Percentiles rank a stretch among this genome's conserved stretches.
These are phyloP conservation scores for Marvania coccoides DNA, from an alignment of 139 green algal species.

Conservation along the genomic window DNA sequence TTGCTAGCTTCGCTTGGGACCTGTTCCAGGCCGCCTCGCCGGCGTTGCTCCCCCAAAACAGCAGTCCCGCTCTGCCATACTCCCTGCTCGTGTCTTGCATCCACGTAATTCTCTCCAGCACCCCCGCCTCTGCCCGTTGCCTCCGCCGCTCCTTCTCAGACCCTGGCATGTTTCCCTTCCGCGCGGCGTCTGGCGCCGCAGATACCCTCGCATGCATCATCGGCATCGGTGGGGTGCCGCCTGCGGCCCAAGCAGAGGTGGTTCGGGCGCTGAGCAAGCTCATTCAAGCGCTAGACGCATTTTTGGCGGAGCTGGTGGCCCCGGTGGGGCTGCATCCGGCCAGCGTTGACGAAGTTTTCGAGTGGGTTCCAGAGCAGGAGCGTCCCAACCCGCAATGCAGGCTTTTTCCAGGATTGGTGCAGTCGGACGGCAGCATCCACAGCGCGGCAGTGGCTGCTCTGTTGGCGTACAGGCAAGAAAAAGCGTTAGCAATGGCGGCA, in stretches of 20 bases:
- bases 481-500: too few species aligned
- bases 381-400: too few species aligned
- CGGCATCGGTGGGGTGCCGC: neutral
- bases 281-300: neutral
- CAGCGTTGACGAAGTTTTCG: neutral
- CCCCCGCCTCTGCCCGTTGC: neutral
- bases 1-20: too few species aligned
- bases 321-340: neutral
- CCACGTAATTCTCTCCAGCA: neutral
- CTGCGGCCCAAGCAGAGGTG: neutral
- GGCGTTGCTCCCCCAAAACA: too few species aligned
- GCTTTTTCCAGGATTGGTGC: too few species aligned
- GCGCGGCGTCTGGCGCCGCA: neutral
- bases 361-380: too few species aligned
- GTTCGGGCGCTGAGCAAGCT: neutral
- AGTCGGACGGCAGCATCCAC: too few species aligned
- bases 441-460: too few species aligned
- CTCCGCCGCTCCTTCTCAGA: neutral
- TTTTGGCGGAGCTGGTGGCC: neutral
- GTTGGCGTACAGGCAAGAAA: too few species aligned
- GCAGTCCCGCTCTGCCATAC: too few species aligned
- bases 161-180: neutral
- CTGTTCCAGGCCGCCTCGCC: too few species aligned
- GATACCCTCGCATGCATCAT: neutral
- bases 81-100: neutral